Conservation (phyloP, 345 rosid genomes). For the Erysimum cheiranthoides region DNA sequence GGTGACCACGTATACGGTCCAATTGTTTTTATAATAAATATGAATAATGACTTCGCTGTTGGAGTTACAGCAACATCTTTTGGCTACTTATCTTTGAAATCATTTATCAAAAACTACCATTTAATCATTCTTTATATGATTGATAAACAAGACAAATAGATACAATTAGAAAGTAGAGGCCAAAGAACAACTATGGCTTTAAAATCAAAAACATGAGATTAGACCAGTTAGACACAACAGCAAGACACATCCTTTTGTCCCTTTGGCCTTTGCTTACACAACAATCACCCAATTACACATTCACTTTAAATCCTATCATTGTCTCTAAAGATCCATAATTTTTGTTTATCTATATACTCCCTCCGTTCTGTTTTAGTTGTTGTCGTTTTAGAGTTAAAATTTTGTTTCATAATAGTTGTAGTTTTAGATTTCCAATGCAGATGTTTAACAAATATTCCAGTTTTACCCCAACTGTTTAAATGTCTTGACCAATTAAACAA, state of each 20-base stretch:
- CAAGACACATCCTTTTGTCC: slow-evolving; percentile 26
- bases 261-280: slow-evolving; percentile 81
- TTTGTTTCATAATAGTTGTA: no score
- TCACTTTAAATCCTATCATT: slow-evolving; percentile 39
- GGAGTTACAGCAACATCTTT: no score
- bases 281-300: slow-evolving; percentile 73
- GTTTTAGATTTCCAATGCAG: no score
- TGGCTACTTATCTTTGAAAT: slow-evolving; percentile 2
- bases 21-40: no score
- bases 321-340: background rate
- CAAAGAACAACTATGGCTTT: slow-evolving; percentile 56
- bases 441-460: no score
- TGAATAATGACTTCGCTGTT: no score
- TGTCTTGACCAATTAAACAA: no score
- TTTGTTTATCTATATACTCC: no score
- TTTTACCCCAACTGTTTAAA: no score
- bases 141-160: slow-evolving; percentile 16
- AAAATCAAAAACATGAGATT: slow-evolving; percentile 50
- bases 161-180: slow-evolving; percentile 17
- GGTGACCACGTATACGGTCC: no score
- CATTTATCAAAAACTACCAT: slow-evolving; percentile 34
- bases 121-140: slow-evolving; percentile 24
- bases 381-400: no score
- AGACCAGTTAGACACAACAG: slow-evolving; percentile 24
- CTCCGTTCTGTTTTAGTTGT: no score